Evolutionary conservation across 768 basidiomycete species (phyloP).

Genomic region (Stropharia rugosoannulata): DNA sequence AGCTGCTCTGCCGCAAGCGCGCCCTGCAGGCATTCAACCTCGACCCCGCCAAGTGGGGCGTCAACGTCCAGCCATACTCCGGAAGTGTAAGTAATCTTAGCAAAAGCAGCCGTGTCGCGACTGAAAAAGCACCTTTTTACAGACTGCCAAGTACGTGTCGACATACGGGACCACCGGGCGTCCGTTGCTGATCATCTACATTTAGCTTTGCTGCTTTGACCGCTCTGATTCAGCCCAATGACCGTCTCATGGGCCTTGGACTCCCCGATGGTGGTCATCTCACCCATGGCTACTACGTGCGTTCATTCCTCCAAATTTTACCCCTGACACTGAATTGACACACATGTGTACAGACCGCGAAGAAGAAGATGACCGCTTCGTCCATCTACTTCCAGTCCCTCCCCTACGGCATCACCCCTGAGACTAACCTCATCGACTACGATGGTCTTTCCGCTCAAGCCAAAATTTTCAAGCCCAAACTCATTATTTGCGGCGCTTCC

Average conservation of each 20-base stretch:
- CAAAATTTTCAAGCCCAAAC: constrained; percentile 91
- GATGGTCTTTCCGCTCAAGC: constrained; percentile 77
- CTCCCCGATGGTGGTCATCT: constrained; percentile 97
- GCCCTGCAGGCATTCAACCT: constrained; percentile 96
- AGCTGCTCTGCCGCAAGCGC: constrained; percentile 91
- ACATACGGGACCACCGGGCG: not conserved
- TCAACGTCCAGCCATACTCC: constrained; percentile 99
- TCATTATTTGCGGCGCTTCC: constrained; percentile 97
- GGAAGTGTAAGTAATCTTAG: constrained; percentile 61
- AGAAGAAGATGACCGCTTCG: constrained; percentile 99
- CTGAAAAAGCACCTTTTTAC: constrained; percentile 16
- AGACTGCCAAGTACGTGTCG: constrained; percentile 83
- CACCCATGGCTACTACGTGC: constrained; percentile 94
- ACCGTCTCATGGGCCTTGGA: constrained; percentile 98
- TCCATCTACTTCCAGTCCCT: constrained; percentile 99
- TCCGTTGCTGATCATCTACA: constrained; percentile 15
- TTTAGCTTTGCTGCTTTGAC: constrained; percentile 93
- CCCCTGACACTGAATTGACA: constrained; percentile 6
- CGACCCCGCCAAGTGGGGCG: constrained; percentile 91
- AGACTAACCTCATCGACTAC: constrained; percentile 91
- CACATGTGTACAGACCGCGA: constrained; percentile 67
- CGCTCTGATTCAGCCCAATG: constrained; percentile 93
- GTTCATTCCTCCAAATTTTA: constrained; percentile 23
- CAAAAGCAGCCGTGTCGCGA: not conserved
- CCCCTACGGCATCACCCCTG: constrained; percentile 83